These are phyloP conservation scores for Ustilago vetiveriae DNA, from an alignment of 1,284 basidiomycete species.

Conservation along the genomic window DNA sequence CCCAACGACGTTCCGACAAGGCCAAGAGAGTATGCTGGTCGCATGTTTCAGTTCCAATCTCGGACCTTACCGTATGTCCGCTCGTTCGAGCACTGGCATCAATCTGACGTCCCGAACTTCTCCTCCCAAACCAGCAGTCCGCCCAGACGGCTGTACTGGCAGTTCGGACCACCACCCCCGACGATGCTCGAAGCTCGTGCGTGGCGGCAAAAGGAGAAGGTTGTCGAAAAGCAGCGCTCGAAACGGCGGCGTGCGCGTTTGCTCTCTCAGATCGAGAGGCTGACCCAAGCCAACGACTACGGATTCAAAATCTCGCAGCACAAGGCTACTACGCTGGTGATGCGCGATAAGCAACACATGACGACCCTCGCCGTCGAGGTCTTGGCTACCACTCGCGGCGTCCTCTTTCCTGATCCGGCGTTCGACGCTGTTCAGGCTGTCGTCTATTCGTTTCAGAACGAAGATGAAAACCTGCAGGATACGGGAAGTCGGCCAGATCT, in stretches of 20 bases:
- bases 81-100: constrained; percentile 62
- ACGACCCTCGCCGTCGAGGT: constrained; percentile 83
- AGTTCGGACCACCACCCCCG: constrained; percentile 53
- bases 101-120: constrained; percentile 1
- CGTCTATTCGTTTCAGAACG: constrained; percentile 77
- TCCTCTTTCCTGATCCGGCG: constrained; percentile 77
- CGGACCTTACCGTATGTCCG: constrained; percentile 62
- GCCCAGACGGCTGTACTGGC: constrained; percentile 68
- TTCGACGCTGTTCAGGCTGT: constrained; percentile 78
- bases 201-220: constrained; percentile 42
- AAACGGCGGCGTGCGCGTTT: constrained; percentile 31
- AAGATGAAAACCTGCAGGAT: constrained; percentile 68
- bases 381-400: constrained; percentile 79
- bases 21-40: constrained; percentile 81
- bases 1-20: constrained; percentile 76
- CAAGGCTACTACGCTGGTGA: constrained; percentile 35
- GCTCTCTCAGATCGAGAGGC: constrained; percentile 75
- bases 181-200: constrained; percentile 36
- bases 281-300: constrained; percentile 78
- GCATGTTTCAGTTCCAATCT: constrained; percentile 76
- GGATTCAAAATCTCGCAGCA: constrained; percentile 66
- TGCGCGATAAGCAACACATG: constrained; percentile 79
- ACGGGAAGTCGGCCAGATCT: constrained; percentile 51
- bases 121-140: not conserved
- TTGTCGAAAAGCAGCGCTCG: constrained; percentile 28